Evolutionary conservation across 371 early-diverging fungal species (phyloP).

Genomic region (Haplosporangium sp.): DNA sequence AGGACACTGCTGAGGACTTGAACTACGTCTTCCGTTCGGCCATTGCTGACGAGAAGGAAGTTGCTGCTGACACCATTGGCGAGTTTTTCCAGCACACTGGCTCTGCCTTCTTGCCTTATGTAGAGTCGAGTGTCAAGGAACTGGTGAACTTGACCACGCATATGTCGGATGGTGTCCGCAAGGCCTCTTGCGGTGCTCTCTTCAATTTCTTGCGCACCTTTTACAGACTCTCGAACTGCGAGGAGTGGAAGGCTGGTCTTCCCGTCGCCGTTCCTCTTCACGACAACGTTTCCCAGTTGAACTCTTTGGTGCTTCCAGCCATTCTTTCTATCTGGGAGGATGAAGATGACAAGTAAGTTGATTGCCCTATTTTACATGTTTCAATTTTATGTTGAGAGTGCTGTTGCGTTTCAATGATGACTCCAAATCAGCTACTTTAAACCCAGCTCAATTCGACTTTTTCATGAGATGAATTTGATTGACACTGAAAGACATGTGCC

Average conservation of each 20-base stretch:
- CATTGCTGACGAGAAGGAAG: slow-evolving; percentile 91
- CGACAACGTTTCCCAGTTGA: slow-evolving; percentile 78
- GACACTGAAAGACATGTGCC: slow-evolving; percentile 17
- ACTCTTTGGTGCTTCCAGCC: slow-evolving; percentile 72
- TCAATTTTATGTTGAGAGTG: neutral
- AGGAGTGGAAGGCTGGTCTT: slow-evolving; percentile 76
- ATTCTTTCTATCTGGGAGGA: slow-evolving; percentile 79
- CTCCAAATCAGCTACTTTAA: slow-evolving; percentile 44
- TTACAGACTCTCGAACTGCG: slow-evolving; percentile 70
- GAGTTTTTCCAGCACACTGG: slow-evolving; percentile 86
- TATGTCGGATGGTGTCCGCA: slow-evolving; percentile 87
- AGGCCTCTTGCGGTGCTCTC: slow-evolving; percentile 75
- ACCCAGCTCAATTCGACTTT: slow-evolving; percentile 52
- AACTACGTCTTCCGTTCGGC: slow-evolving; percentile 78
- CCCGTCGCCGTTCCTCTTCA: slow-evolving; percentile 75
- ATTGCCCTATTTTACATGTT: slow-evolving; percentile 1
- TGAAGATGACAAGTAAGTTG: slow-evolving; percentile 78
- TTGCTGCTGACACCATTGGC: slow-evolving; percentile 86
- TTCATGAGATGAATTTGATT: slow-evolving; percentile 48
- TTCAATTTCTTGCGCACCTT: slow-evolving; percentile 83
- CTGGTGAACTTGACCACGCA: slow-evolving; percentile 74
- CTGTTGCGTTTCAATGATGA: slow-evolving; percentile 16
- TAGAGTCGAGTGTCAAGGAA: slow-evolving; percentile 73
- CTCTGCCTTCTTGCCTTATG: slow-evolving; percentile 83
- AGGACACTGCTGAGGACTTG: slow-evolving; percentile 66